Evolutionary conservation across 1,284 basidiomycete species (phyloP).

Genomic region (Mycena sp.): DNA sequence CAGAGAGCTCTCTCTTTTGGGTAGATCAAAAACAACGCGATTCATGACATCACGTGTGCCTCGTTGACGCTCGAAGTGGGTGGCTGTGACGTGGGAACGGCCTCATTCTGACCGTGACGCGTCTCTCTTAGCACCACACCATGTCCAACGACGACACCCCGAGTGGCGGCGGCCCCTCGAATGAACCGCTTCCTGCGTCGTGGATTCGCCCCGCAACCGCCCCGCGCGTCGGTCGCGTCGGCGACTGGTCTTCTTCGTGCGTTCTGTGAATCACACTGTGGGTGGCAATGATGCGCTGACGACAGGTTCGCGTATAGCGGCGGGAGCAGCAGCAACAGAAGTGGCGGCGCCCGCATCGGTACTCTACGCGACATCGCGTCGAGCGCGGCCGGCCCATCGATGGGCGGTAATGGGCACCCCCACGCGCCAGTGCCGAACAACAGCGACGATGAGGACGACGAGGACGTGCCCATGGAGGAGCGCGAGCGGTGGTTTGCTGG

Average conservation of each 20-base stretch:
- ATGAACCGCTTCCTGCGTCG: slow-evolving; percentile 10
- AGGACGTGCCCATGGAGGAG: slow-evolving; percentile 2
- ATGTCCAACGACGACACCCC: no score
- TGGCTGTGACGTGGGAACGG: no score
- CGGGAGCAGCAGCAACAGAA: background rate
- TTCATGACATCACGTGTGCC: no score
- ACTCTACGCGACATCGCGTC: slow-evolving; percentile 18
- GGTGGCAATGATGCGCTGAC: no score
- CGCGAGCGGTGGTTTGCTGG: slow-evolving; percentile 67
- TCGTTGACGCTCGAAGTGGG: no score
- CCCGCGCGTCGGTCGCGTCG: slow-evolving; percentile 19
- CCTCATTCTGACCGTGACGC: no score
- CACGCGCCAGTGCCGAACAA: background rate
- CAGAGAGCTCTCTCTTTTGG: no score
- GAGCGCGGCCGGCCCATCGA: background rate
- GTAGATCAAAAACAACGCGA: no score
- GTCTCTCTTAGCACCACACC: no score
- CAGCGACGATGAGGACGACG: background rate
- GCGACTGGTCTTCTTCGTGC: slow-evolving; percentile 8
- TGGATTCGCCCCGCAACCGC: slow-evolving; percentile 13
- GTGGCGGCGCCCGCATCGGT: slow-evolving; percentile 11
- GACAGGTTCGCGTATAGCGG: background rate
- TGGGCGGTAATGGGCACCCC: no score
- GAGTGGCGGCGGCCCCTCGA: background rate
- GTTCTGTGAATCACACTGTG: background rate